phyloP scores from a whole-genome alignment of 768 basidiomycete species.

The Pleurotus tuoliensis region DNA sequence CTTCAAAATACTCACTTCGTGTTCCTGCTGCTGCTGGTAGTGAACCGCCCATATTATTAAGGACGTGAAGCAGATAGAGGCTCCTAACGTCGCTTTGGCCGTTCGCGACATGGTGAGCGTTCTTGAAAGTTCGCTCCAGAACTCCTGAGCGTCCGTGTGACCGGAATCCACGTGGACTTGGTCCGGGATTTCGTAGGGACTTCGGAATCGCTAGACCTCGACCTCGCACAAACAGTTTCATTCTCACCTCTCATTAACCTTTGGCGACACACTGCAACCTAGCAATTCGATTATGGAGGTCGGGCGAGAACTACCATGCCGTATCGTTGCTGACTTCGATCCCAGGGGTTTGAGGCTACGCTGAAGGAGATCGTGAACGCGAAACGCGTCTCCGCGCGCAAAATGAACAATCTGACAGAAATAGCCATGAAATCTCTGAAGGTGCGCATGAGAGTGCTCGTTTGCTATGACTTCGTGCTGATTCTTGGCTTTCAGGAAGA shows the following conservation, averaged over 20 bases:
- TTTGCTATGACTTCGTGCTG: background rate
- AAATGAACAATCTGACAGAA: conserved; percentile 75
- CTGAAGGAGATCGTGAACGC: conserved; percentile 80
- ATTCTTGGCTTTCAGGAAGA: conserved; percentile 54
- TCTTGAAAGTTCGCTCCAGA: background rate
- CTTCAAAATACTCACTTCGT: conserved; percentile 48
- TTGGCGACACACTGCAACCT: too few relatives aligned
- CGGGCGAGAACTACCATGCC: too few relatives aligned
- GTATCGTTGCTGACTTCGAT: conserved; percentile 6
- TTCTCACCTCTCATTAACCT: background rate
- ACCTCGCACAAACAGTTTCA: too few relatives aligned
- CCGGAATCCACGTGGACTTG: too few relatives aligned
- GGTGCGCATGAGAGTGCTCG: conserved; percentile 39
- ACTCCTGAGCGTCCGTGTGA: too few relatives aligned
- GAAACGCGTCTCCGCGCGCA: conserved; percentile 83
- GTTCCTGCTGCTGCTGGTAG: conserved; percentile 78
- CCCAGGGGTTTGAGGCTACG: conserved; percentile 74
- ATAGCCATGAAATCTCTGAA: conserved; percentile 74
- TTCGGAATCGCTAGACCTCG: too few relatives aligned
- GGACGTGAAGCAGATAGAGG: conserved; percentile 58
- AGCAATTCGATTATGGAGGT: too few relatives aligned
- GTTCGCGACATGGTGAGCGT: conserved; percentile 44
- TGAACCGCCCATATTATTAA: conserved; percentile 89
- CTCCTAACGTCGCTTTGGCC: conserved; percentile 73
- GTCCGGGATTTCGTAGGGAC: too few relatives aligned